Evolutionary conservation across 2,329 filamentous ascomycete species (phyloP).

Genomic region (Beauveria sp.): DNA sequence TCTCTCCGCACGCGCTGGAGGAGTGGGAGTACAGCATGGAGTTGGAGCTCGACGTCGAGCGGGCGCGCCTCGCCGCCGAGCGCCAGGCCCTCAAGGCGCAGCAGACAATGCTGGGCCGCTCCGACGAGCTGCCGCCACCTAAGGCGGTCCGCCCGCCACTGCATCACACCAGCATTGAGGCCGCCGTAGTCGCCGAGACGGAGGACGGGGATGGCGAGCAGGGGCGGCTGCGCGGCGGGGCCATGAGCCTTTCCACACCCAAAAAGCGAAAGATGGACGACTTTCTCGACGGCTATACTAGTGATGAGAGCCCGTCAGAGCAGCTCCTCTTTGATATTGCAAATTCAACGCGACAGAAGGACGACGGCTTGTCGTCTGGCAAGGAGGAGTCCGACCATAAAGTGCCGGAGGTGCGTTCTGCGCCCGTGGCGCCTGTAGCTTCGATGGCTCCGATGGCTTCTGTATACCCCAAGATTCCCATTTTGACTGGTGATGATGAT

Average conservation of each 20-base stretch:
- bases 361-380: not conserved
- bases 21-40: constrained; percentile 45
- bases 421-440: not conserved
- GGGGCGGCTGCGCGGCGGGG: constrained; percentile 20
- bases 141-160: not conserved
- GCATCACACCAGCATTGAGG: constrained; percentile 19
- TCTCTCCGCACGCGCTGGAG: constrained; percentile 48
- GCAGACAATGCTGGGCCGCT: not conserved
- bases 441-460: not conserved
- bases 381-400: not conserved
- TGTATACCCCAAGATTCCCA: not conserved
- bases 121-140: not conserved
- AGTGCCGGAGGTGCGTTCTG: too few species aligned
- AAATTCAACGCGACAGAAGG: not conserved
- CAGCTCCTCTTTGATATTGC: constrained; percentile 17
- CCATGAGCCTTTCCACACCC: constrained; percentile 29
- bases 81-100: constrained; percentile 13
- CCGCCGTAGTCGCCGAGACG: constrained; percentile 21
- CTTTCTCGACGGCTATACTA: constrained; percentile 12
- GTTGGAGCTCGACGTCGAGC: constrained; percentile 34
- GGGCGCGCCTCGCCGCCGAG: constrained; percentile 20
- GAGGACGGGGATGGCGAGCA: constrained; percentile 17
- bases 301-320: constrained; percentile 18
- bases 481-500: not conserved
- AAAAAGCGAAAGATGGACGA: constrained; percentile 22